These are phyloP conservation scores for Diaporthe velutina DNA, from an alignment of 2,329 filamentous ascomycete species.

Conservation along the genomic window DNA sequence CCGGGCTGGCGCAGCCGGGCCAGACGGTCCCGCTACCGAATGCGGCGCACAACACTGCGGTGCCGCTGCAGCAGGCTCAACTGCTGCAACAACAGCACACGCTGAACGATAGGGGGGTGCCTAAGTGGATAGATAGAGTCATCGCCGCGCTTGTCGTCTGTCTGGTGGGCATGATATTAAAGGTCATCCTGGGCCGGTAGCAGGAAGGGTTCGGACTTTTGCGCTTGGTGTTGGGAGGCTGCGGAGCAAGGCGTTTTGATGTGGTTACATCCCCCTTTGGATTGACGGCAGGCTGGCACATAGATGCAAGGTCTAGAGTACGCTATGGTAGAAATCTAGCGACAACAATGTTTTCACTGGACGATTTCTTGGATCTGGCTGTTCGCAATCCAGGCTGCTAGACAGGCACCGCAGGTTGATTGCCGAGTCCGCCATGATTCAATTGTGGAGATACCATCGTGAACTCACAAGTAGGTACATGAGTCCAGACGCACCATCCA, in stretches of 20 bases:
- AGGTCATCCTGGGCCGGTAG: conserved; percentile 55
- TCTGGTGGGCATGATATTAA: conserved; percentile 77
- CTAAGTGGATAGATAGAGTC: conserved; percentile 83
- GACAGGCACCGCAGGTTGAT: no score
- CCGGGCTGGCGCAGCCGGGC: conserved; percentile 40
- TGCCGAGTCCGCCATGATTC: no score
- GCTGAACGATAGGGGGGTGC: conserved; percentile 62
- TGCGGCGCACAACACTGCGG: conserved; percentile 33
- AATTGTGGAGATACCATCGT: no score
- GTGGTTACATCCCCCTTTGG: not conserved
- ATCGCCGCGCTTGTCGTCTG: conserved; percentile 81
- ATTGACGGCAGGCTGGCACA: conserved; percentile 1
- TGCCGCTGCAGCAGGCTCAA: conserved; percentile 33
- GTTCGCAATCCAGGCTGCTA: no score
- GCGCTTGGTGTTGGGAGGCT: not conserved
- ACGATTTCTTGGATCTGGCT: not conserved
- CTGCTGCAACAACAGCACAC: conserved; percentile 38
- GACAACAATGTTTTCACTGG: not conserved
- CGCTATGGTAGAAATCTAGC: not conserved
- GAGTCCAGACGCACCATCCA: no score
- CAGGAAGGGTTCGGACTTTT: conserved; percentile 1
- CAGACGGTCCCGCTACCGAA: conserved; percentile 51
- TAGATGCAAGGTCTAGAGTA: not conserved
- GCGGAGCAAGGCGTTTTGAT: conserved; percentile 20
- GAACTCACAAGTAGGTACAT: not conserved